Evolutionary conservation across 148 eudicot species (phyloP).

Genomic region (Amaranthus hypochondriacus): DNA sequence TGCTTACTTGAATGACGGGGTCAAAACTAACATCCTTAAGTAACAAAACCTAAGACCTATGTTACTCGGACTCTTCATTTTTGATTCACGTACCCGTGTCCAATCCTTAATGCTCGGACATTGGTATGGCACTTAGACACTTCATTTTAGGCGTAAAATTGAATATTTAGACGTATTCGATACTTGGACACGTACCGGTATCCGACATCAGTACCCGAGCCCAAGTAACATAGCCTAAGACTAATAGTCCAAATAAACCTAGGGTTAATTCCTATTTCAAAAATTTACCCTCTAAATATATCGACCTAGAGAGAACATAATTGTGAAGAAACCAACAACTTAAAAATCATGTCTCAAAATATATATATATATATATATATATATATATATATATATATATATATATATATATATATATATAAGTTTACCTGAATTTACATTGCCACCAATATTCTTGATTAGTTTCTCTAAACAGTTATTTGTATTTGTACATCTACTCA

Average conservation of each 20-base stretch:
- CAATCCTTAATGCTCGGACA: no score
- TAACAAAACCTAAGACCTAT: background rate
- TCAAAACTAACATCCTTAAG: background rate
- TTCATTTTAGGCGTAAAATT: no score
- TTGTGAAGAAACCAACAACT: background rate
- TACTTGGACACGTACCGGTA: no score
- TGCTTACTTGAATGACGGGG: background rate
- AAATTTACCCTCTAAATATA: background rate
- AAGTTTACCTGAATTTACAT: slow-evolving; percentile 47
- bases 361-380: no score
- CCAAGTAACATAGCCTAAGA: background rate
- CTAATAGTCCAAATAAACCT: background rate
- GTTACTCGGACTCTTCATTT: no score
- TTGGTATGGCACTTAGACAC: no score
- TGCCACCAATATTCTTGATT: slow-evolving; percentile 51
- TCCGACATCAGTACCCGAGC: no score
- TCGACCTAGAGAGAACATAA: background rate
- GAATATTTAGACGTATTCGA: no score
- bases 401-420: no score
- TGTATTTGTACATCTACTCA: slow-evolving; percentile 58
- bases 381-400: no score
- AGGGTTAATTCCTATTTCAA: background rate
- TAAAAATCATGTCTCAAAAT: background rate
- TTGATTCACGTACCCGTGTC: no score
- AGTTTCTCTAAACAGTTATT: slow-evolving; percentile 60